phyloP scores from a whole-genome alignment of 306 rosid species.

The Abrus pulchellus region DNA sequence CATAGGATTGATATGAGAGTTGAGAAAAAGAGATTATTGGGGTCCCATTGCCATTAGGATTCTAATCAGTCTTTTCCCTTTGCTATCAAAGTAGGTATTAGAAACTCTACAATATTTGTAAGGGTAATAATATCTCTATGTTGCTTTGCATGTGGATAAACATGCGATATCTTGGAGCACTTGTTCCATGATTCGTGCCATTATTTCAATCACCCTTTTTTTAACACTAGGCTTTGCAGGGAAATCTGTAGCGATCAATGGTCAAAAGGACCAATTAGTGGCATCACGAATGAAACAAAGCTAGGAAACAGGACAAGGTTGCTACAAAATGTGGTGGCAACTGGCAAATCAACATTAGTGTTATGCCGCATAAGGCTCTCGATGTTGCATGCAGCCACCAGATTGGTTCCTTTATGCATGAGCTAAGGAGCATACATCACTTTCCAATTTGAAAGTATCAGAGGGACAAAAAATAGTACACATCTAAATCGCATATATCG shows the following conservation, averaged over 20 bases:
- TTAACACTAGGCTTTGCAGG: not conserved
- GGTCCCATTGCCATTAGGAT: not conserved
- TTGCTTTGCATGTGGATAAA: not conserved
- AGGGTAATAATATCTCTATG: not conserved
- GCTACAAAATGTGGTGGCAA: slow-evolving; percentile 25
- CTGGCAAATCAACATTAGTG: slow-evolving; percentile 6
- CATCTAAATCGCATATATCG: not conserved
- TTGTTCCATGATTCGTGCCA: slow-evolving; percentile 15
- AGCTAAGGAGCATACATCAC: not conserved
- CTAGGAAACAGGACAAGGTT: slow-evolving; percentile 2
- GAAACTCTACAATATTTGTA: no score
- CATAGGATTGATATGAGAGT: not conserved
- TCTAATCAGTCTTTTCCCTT: not conserved
- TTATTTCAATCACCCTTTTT: not conserved
- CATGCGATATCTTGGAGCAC: not conserved
- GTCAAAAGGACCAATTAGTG: slow-evolving; percentile 18
- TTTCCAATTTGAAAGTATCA: slow-evolving; percentile 5
- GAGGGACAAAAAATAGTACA: not conserved
- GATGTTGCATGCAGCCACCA: not conserved
- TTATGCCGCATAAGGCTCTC: not conserved
- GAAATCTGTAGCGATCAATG: slow-evolving; percentile 15
- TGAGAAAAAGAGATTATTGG: not conserved
- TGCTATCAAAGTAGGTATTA: not conserved
- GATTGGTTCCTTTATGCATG: slow-evolving; percentile 29
- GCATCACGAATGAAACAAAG: not conserved